Evolutionary conservation across 768 basidiomycete genomes (phyloP).

Genomic region (Lyophyllum semitale): DNA sequence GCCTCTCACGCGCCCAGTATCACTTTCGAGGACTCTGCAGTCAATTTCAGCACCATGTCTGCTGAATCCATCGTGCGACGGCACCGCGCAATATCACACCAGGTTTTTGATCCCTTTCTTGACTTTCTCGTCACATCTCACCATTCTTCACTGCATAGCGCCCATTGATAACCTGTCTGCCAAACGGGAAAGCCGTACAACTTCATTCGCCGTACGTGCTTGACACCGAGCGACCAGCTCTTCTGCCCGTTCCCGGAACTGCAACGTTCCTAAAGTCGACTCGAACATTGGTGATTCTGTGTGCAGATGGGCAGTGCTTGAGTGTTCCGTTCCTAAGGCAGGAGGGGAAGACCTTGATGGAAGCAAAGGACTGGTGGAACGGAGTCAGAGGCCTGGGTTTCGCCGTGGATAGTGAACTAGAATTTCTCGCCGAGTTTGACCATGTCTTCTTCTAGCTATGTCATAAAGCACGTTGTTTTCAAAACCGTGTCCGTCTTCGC

Average conservation of each 20-base stretch:
- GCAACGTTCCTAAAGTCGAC: slow-evolving; percentile 42
- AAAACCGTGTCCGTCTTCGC: too few relatives aligned
- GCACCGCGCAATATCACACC: slow-evolving; percentile 69
- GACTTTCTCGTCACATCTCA: neutral
- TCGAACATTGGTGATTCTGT: slow-evolving; percentile 51
- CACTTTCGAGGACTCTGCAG: slow-evolving; percentile 45
- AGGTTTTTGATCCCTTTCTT: slow-evolving; percentile 38
- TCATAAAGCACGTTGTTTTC: too few relatives aligned
- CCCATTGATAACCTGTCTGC: slow-evolving; percentile 33
- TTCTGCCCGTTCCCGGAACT: slow-evolving; percentile 35
- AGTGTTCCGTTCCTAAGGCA: slow-evolving; percentile 60
- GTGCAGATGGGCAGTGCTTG: slow-evolving; percentile 53
- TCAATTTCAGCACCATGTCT: slow-evolving; percentile 60
- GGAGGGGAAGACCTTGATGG: slow-evolving; percentile 55
- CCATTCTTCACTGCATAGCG: slow-evolving; percentile 22
- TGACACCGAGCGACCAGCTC: slow-evolving; percentile 1
- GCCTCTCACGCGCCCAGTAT: slow-evolving; percentile 63
- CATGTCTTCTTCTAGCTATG: slow-evolving; percentile 11
- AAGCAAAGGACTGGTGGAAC: slow-evolving; percentile 79
- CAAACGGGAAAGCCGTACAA: slow-evolving; percentile 39
- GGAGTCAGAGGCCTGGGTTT: slow-evolving; percentile 44
- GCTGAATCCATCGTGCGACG: slow-evolving; percentile 56
- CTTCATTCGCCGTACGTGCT: slow-evolving; percentile 35
- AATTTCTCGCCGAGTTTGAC: slow-evolving; percentile 13
- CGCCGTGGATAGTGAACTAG: slow-evolving; percentile 18